Conservation (phyloP, 495 filamentous ascomycete genomes). For the Cercophora sp. region DNA sequence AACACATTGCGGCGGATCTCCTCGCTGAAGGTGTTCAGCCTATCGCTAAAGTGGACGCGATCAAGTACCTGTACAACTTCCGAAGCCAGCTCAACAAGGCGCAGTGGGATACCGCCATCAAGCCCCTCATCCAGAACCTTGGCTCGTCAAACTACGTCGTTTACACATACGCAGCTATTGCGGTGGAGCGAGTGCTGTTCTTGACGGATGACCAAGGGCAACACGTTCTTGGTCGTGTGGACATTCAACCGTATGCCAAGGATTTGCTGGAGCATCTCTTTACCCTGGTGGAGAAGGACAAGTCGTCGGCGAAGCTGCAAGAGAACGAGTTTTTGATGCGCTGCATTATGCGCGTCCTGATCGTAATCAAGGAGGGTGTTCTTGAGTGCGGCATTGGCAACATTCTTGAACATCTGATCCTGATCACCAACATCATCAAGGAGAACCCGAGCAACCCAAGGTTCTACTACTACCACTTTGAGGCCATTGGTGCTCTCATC, state of each 20-base stretch:
- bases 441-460: conserved; percentile 94
- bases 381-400: conserved; percentile 61
- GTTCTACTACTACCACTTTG: conserved; percentile 98
- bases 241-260: conserved; percentile 74
- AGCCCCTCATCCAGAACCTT: conserved; percentile 84
- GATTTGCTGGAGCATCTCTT: conserved; percentile 92
- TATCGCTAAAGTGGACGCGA: conserved; percentile 92
- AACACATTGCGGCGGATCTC: conserved; percentile 80
- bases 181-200: conserved; percentile 82
- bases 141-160: conserved; percentile 86
- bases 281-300: conserved; percentile 75
- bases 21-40: conserved; percentile 63
- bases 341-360: conserved; percentile 93
- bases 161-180: conserved; percentile 94
- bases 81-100: conserved; percentile 79
- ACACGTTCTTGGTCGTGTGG: conserved; percentile 67
- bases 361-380: conserved; percentile 81
- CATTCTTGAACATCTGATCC: conserved; percentile 72
- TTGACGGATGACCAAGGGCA: conserved; percentile 67
- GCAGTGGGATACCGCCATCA: conserved; percentile 84
- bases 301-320: conserved; percentile 84
- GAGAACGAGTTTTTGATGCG: conserved; percentile 99
- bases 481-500: conserved; percentile 92
- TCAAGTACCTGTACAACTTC: conserved; percentile 96
- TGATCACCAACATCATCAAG: conserved; percentile 82